A percentile compares a stretch with the other conserved stretches of the same genome.
Conservation (phyloP, 139 green algal species). For the Volvox africanus region DNA sequence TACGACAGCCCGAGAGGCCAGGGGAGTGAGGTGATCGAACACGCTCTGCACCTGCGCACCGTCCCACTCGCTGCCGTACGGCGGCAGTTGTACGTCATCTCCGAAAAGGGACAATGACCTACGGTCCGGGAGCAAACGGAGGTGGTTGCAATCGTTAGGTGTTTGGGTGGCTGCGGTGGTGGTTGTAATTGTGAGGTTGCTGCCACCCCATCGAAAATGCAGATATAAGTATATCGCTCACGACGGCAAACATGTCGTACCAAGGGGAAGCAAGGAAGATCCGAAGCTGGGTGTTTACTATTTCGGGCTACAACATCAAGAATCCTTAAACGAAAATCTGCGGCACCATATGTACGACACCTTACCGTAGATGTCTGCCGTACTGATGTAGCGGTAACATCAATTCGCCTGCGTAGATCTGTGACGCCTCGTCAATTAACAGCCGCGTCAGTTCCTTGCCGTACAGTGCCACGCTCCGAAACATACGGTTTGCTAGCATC, state of each 20-base stretch:
- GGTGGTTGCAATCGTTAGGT: no score
- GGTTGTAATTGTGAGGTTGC: no score
- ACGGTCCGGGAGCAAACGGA: neutral
- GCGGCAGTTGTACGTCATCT: conserved; percentile 41
- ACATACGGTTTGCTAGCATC: conserved; percentile 1
- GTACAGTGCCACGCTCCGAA: neutral
- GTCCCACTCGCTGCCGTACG: conserved; percentile 41
- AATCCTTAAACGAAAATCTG: no score
- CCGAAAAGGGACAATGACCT: conserved; percentile 38
- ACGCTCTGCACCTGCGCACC: neutral
- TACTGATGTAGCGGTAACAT: conserved; percentile 27
- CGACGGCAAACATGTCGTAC: no score
- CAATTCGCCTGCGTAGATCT: conserved; percentile 38
- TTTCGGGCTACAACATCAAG: no score
- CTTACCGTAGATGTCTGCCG: conserved; percentile 8
- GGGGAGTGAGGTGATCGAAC: conserved; percentile 20
- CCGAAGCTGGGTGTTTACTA: no score
- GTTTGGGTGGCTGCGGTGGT: no score
- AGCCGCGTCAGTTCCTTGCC: conserved; percentile 19
- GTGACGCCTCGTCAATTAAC: conserved; percentile 31
- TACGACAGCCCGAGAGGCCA: neutral
- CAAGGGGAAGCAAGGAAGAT: no score
- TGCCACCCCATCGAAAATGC: no score
- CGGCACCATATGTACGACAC: no score
- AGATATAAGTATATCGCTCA: no score